These are phyloP conservation scores for Phytophthora ohioensis DNA, from an alignment of 352 stramenopile genomes.

Conservation along the genomic window DNA sequence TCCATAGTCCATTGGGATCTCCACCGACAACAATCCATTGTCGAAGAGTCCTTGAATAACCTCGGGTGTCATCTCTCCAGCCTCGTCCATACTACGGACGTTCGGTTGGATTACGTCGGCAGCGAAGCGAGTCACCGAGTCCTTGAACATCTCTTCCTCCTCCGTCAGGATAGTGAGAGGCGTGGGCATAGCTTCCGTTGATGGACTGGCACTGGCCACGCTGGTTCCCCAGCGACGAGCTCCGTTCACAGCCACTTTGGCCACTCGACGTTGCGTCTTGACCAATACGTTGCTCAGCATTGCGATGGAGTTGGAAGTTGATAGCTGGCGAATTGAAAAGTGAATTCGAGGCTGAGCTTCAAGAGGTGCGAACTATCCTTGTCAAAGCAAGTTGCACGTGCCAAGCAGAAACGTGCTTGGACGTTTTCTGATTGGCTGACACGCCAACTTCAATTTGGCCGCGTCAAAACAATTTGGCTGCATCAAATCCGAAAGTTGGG, in stretches of 20 bases:
- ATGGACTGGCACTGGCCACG: constrained; percentile 5
- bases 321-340: constrained; percentile 16
- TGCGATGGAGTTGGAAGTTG: neutral
- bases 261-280: constrained; percentile 22
- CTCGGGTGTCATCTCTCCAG: constrained; percentile 85
- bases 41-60: constrained; percentile 94
- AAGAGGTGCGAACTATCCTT: constrained; percentile 13
- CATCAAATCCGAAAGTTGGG: constrained; percentile 24
- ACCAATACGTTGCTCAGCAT: constrained; percentile 30
- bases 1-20: constrained; percentile 94
- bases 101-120: constrained; percentile 81
- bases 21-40: constrained; percentile 94
- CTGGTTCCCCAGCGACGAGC: constrained; percentile 25
- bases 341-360: constrained; percentile 21
- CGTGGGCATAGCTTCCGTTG: constrained; percentile 11
- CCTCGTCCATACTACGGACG: constrained; percentile 94
- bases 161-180: constrained; percentile 78
- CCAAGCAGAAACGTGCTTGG: constrained; percentile 27
- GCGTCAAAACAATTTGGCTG: constrained; percentile 35
- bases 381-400: neutral
- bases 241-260: constrained; percentile 1
- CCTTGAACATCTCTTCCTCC: constrained; percentile 85
- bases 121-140: constrained; percentile 88
- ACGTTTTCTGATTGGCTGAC: constrained; percentile 18
- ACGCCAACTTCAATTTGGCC: constrained; percentile 28